Base-by-base conservation (phyloP, 2,329 filamentous ascomycete genomes). In the Colletotrichum incanum region DNA sequence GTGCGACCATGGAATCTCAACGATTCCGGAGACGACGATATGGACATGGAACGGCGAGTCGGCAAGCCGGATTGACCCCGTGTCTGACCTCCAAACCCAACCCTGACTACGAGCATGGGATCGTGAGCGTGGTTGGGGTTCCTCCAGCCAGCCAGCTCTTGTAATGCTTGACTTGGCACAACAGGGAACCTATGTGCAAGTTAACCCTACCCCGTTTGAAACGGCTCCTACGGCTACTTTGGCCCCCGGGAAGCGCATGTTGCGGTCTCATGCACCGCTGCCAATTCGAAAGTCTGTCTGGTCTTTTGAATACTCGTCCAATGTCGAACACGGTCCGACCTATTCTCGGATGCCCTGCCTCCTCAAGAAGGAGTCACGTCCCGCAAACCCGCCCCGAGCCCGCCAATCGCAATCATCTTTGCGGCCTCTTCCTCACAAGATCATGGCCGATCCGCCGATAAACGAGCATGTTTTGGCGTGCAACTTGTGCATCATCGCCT, bases 321-420 rank as follows among this genome's bases (percentile, higher is more conserved):
- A 69, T 47, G 18, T 60, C 58, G 28, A 37, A 12, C 18, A 41
- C n/a, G 62, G 50, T n/a, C 54, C 47, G 41, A 31, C 45, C 65
- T 49, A 61, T 65, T 72, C 41, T 60, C 31, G 52, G 47, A 45
- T 47, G 47, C 45, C 26, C 23, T 26, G 20, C 20, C 31, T 34
- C 41, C 20, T 34, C 11, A 49, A 23, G 23, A 43, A 39, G 47
- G 7, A 26, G 23, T 12, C 47, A 37, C 37, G 9, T 41, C 28
- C 64, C 16, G 9, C 31, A 37, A 28, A 34, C 39, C 55, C 26
- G 31, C 37, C 43, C 47, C 23, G 16, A 56, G 58, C 43, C 60
- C 52, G 39, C 69, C 69, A 72, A 72, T 69, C 70, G 70, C 59
- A 72, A 55, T 14, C 34, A 34, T 26, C 2, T 26, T 26, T 8